Percentiles rank a stretch among this genome's conserved stretches.
These are phyloP conservation scores for Exobasidium rhododendri DNA, from an alignment of 1,284 basidiomycete species.

Conservation along the genomic window DNA sequence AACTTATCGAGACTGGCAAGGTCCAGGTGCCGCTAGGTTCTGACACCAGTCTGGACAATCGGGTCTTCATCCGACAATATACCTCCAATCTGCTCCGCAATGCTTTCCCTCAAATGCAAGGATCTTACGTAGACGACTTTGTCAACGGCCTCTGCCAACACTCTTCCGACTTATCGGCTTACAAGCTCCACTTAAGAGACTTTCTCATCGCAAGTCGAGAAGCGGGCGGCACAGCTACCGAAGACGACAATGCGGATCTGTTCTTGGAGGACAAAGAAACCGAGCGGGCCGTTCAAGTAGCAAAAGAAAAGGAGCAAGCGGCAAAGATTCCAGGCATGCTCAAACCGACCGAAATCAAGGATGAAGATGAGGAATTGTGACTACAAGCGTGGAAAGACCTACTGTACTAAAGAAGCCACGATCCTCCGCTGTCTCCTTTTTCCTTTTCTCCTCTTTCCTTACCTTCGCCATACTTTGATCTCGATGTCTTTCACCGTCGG, in stretches of 20 bases:
- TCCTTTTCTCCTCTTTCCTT: no score
- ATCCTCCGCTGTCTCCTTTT: background rate
- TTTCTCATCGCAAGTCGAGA: constrained; percentile 64
- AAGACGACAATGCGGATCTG: constrained; percentile 73
- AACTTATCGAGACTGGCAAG: constrained; percentile 78
- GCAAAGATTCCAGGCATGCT: constrained; percentile 97
- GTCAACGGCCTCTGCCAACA: constrained; percentile 78
- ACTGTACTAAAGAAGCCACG: constrained; percentile 27
- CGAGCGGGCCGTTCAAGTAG: constrained; percentile 67
- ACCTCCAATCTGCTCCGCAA: constrained; percentile 67
- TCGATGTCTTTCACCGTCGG: no score
- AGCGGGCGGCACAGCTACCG: constrained; percentile 57
- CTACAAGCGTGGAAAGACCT: constrained; percentile 36
- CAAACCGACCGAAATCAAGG: constrained; percentile 68
- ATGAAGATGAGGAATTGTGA: constrained; percentile 74
- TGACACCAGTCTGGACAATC: constrained; percentile 75
- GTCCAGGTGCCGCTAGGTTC: constrained; percentile 86
- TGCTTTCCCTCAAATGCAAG: constrained; percentile 50
- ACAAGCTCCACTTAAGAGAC: constrained; percentile 85
- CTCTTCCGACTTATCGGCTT: constrained; percentile 69
- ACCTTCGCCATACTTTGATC: no score
- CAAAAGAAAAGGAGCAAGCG: constrained; percentile 75
- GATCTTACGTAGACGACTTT: constrained; percentile 55
- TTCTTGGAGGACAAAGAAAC: constrained; percentile 93
- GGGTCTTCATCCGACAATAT: constrained; percentile 80